Evolutionary conservation across 2,329 filamentous ascomycete genomes (phyloP), one percentile per base, ranked within the genome.

Genomic region (Fusarium lyarnte): DNA sequence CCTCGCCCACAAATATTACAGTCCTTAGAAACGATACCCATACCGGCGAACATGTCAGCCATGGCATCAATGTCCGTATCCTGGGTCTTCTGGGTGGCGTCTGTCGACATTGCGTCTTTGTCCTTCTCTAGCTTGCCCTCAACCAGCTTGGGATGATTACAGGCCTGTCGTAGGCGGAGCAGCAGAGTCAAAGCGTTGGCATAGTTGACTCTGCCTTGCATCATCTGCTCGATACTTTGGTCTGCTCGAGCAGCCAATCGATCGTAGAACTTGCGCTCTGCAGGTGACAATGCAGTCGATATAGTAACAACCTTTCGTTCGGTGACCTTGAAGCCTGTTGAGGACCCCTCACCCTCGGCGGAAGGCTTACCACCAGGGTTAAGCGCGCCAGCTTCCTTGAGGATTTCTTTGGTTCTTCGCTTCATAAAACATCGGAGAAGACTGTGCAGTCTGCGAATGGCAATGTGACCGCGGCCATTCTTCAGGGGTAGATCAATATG

Each of bases 361-460:
- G 79, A 81, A 31, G 83, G 85, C 79, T 94, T 93, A 58, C 92
- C 91, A 41, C 93, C 93, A 31, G 93, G 91, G 67, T 93, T 93
- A 23, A 97, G 84, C 2, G 93, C 94, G 16, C 94, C 93, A 16
- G 94, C 94, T 75, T 94, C 88, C 82, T 96, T 97, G 68, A 99
- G 84, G n/a, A 99, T 94, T 27, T 97, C 94, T 82, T 99, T 99
- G 13, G 95, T 98, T 45, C 96, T 91, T n/a, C 96, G 91, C 85
- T 98, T 97, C 96, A 99, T 99, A 84, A 97, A 97, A 61, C 94
- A 95, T 60, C 93, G 92, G 8, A 99, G 85, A 69, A 97, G 90
- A 63, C 92, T 90, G 74, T 97, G 94, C 36, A 99, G 85, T 47
- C 96, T 90, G 55, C 91, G 89, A 80, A 99, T 97, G 21, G 96